These are phyloP conservation scores for Saussurea involucrata DNA, from an alignment of 129 eudicot genomes.

Conservation along the genomic window DNA sequence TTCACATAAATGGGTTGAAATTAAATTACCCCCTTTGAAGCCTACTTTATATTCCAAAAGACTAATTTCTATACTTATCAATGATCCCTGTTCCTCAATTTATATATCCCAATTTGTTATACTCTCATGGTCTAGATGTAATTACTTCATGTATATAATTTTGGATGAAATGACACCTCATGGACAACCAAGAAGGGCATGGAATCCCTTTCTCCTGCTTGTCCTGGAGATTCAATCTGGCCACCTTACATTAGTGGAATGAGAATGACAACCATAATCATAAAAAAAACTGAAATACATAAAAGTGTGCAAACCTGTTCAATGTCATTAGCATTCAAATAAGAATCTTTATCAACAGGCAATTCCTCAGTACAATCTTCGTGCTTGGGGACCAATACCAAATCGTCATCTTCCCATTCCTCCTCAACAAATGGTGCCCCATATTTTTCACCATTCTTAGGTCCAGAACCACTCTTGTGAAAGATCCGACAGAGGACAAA, in stretches of 20 bases:
- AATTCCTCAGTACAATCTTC: conserved; percentile 39
- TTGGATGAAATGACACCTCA: not conserved
- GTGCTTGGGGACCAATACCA: conserved; percentile 37
- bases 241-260: not conserved
- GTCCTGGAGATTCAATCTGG: not conserved
- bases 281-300: conserved; percentile 1
- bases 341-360: conserved; percentile 54
- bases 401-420: conserved; percentile 81
- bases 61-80: not conserved
- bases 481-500: conserved; percentile 78
- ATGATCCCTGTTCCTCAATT: not conserved
- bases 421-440: conserved; percentile 80
- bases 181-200: not conserved
- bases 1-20: not conserved
- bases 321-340: conserved; percentile 60
- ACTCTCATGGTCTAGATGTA: not conserved
- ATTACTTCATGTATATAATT: not conserved
- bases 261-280: not conserved
- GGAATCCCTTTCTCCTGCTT: not conserved
- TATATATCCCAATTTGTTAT: not conserved
- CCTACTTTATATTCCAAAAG: not conserved
- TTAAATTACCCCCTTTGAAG: not conserved
- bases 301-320: conserved; percentile 59
- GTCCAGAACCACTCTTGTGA: conserved; percentile 88
- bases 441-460: conserved; percentile 89